Percentiles rank a stretch among this genome's conserved stretches.
phyloP scores from a whole-genome alignment of 768 basidiomycete genomes.

The Suillus spraguei region DNA sequence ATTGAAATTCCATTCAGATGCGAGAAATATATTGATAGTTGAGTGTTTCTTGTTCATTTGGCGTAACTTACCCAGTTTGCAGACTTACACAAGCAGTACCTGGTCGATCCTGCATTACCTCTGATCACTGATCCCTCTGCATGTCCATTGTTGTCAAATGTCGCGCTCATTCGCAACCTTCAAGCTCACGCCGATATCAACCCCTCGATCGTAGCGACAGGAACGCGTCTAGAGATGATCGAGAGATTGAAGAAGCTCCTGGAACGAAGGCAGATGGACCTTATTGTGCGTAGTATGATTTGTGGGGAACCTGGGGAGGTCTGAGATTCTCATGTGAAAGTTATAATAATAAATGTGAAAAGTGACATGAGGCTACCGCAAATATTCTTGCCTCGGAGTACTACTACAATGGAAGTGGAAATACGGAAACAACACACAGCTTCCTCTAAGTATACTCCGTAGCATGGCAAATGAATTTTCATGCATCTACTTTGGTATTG shows the following conservation, averaged over 20 bases:
- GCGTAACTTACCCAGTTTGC: not conserved
- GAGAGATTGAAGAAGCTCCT: constrained; percentile 49
- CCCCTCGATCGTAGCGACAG: constrained; percentile 43
- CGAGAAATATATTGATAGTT: constrained; percentile 57
- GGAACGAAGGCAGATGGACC: constrained; percentile 48
- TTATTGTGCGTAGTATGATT: constrained; percentile 51
- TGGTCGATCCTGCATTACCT: constrained; percentile 48
- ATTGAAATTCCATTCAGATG: constrained; percentile 58
- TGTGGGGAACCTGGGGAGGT: constrained; percentile 21
- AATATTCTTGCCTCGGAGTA: not conserved
- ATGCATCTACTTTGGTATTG: not conserved
- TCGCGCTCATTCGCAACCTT: constrained; percentile 59
- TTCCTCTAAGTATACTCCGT: not conserved
- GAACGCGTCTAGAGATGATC: constrained; percentile 51
- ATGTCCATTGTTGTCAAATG: constrained; percentile 44
- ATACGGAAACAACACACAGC: not conserved
- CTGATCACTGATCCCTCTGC: constrained; percentile 46
- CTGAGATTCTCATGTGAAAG: not conserved
- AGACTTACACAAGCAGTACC: constrained; percentile 54
- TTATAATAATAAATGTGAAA: not conserved
- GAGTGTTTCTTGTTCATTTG: constrained; percentile 18
- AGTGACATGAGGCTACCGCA: not conserved
- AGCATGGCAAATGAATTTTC: no score
- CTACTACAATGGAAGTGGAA: not conserved
- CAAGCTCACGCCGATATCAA: constrained; percentile 55